Evolutionary conservation across 163 green algal genomes (phyloP), one percentile per base, ranked within the genome.

Genomic region (Scenedesmus sp.): DNA sequence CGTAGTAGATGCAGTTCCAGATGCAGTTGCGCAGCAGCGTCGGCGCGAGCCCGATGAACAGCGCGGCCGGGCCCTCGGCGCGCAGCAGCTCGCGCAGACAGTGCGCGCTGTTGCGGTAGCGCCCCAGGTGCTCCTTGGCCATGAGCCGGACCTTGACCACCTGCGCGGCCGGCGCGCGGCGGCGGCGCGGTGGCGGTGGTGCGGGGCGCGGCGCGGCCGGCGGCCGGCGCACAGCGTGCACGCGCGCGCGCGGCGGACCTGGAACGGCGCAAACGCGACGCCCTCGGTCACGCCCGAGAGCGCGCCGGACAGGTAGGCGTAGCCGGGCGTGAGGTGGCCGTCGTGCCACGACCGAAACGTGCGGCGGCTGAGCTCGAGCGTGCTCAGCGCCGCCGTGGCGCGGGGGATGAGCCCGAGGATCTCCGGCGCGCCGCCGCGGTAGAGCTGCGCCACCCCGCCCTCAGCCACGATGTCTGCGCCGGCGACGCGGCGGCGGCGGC

Each of bases 1-100:
- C 86, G n/a, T 90, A 90, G 50, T 88, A 90, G 15, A 88, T 28
- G n/a, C 34, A 50, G 78, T 91, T 91, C 86, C 86, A 91, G 2
- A 91, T 51, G 54, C 78, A 87, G 72, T 91, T 91, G 56, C 86
- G 81, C 54, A 47, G 87, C 24, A 91, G 62, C 2, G 86, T 91
- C 24, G 86, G 86, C 13, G 60, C 78, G 17, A 91, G 66, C 10
- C 86, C 86, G 14, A 83, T 88, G 75, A 65, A 44, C 17, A 91
- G 63, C 1, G 86, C 86, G 26, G 31, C 3, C 17, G 84, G 20
- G 0, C 86, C 86, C 54, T 91, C 86, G 7, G 63, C 44, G 15
- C 36, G 36, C 28, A 90, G 70, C 45, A 87, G 83, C 71, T 87
- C 56, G 0, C 1, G 7, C 24, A 89, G 51, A 84, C 84, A 91